Conservation (phyloP, 768 basidiomycete genomes). For the Pisolithus microcarpus region DNA sequence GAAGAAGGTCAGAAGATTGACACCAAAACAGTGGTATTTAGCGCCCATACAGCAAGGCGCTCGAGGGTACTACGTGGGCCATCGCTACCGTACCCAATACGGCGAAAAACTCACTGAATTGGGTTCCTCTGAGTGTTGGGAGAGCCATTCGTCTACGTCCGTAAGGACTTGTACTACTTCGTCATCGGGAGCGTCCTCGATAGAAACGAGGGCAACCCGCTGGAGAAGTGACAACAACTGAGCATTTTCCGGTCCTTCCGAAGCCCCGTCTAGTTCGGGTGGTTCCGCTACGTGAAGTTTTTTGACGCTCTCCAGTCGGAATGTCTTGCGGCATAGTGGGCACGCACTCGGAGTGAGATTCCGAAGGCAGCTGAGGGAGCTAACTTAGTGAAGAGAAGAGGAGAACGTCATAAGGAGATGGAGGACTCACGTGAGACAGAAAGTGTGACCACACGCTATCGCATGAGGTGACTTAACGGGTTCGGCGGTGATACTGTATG, state of each 20-base stretch:
- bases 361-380: conserved; percentile 45
- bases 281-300: conserved; percentile 57
- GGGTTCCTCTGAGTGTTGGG: conserved; percentile 33
- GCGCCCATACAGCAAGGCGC: neutral
- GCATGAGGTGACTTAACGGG: conserved; percentile 52
- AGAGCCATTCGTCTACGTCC: conserved; percentile 50
- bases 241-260: conserved; percentile 36
- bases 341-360: conserved; percentile 46
- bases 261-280: conserved; percentile 29
- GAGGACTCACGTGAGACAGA: conserved; percentile 55
- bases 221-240: conserved; percentile 31
- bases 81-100: conserved; percentile 3
- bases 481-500: conserved; percentile 45
- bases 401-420: conserved; percentile 6
- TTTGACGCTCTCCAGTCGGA: conserved; percentile 50
- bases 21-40: too few species aligned
- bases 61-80: neutral
- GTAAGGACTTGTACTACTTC: conserved; percentile 33
- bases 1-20: conserved; percentile 15
- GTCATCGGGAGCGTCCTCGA: conserved; percentile 24
- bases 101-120: conserved; percentile 21
- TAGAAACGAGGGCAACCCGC: conserved; percentile 30
- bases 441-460: conserved; percentile 73
- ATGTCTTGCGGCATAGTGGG: conserved; percentile 61
- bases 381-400: conserved; percentile 4